phyloP scores from a whole-genome alignment of 2,329 filamentous ascomycete genomes.

The Stemphylium beticola region DNA sequence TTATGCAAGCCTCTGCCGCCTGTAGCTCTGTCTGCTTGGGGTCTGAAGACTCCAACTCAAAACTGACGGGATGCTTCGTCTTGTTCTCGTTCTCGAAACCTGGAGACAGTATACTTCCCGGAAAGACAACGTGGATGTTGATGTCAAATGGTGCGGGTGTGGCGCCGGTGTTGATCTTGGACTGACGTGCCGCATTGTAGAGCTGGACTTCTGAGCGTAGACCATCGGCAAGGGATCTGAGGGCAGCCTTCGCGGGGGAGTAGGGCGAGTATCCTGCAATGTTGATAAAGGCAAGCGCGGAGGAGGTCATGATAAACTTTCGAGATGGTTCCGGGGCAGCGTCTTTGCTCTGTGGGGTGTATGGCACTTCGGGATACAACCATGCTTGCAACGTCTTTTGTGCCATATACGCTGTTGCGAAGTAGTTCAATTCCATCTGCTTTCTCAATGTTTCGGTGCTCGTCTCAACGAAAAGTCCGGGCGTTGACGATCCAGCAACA shows the following conservation, averaged over 20 bases:
- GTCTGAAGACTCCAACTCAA: slow-evolving; percentile 81
- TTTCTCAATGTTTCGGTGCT: slow-evolving; percentile 69
- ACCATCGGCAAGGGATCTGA: slow-evolving; percentile 82
- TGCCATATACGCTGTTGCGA: slow-evolving; percentile 82
- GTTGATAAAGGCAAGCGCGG: slow-evolving; percentile 74
- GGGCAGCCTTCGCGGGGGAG: slow-evolving; percentile 81
- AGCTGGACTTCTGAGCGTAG: slow-evolving; percentile 83
- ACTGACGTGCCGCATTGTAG: slow-evolving; percentile 71
- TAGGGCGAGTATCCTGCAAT: slow-evolving; percentile 85
- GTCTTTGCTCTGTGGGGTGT: slow-evolving; percentile 40
- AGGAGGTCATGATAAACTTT: slow-evolving; percentile 89
- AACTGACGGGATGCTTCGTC: slow-evolving; percentile 80
- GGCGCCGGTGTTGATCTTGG: slow-evolving; percentile 28
- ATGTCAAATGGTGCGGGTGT: slow-evolving; percentile 67
- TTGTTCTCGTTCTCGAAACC: slow-evolving; percentile 77
- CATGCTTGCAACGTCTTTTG: slow-evolving; percentile 79
- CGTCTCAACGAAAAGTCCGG: slow-evolving; percentile 78
- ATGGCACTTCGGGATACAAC: slow-evolving; percentile 59
- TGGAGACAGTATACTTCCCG: slow-evolving; percentile 80
- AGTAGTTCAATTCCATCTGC: slow-evolving; percentile 95
- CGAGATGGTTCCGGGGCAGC: slow-evolving; percentile 54
- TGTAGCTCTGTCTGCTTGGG: slow-evolving; percentile 77
- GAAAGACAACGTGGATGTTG: slow-evolving; percentile 80
- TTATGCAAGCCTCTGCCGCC: slow-evolving; percentile 73
- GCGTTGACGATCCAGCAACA: slow-evolving; percentile 76